Evolutionary conservation across 352 stramenopile species (phyloP), one percentile per base, ranked within the genome.

Genomic region (Globisporangium paroecandrum): DNA sequence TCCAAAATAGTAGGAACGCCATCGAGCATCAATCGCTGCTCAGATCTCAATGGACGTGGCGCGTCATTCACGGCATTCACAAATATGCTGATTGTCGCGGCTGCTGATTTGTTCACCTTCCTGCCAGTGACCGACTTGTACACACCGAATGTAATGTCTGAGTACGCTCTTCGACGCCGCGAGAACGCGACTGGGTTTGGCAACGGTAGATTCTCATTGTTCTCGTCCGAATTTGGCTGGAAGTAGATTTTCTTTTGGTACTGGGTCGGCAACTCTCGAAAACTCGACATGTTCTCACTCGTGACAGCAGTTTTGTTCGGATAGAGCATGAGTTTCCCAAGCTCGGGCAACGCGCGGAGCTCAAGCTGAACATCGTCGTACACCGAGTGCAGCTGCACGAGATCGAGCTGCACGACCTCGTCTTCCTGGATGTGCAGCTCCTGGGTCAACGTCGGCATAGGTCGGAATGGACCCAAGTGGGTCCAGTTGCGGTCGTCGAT

Each of bases 331-430:
- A 94, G n/a, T 8, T 73, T 73, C 8, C 85, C 85, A 29, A 76
- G 70, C 24, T 86, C 64, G 6, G 85, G 85, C 10, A 90, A 22
- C 1, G 65, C 64, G 20, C 74, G 64, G 9, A 94, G 34, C 47
- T 92, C 76, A 2, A 94, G 56, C 0, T 73, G 69, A 24, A 91
- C 64, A 41, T 92, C 81, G 43, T 90, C 66, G 49, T 80, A 94
- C 20, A 92, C 68, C 0, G 81, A 89, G 58, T 89, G 75, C 20
- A 91, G 62, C 27, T 87, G 76, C 5, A 79, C 74, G 1, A 91
- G 62, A 46, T 90, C 77, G 0, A 93, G 25, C n/a, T 82, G 29
- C 5, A 78, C 64, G 18, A 71, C 22, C 12, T 82, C 74, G 57
- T 90, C 74, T 74, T 91, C 79, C 15, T 64, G 32, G 25, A 87